phyloP scores from a whole-genome alignment of 768 basidiomycete genomes.

The Tricholoma terreum region DNA sequence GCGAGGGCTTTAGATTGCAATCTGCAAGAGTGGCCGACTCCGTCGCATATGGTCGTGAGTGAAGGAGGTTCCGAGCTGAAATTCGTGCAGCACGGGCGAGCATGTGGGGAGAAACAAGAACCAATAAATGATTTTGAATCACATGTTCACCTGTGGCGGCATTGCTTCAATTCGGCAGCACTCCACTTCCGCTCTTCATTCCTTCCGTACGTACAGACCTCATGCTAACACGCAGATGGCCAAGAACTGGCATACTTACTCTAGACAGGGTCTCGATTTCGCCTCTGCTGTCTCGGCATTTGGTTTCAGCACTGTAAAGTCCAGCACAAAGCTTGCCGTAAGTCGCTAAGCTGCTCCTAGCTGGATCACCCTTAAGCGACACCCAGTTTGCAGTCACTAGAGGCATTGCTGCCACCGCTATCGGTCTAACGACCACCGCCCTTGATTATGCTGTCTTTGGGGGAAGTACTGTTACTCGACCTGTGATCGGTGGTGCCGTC shows the following conservation, averaged over 20 bases:
- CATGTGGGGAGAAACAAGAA: background rate
- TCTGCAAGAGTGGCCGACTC: slow-evolving; percentile 10
- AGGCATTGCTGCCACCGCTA: slow-evolving; percentile 53
- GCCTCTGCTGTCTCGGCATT: slow-evolving; percentile 62
- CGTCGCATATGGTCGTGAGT: slow-evolving; percentile 19
- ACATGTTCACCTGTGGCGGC: background rate
- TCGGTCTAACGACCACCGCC: slow-evolving; percentile 54
- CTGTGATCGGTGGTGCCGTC: slow-evolving; percentile 55
- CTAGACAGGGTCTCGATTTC: slow-evolving; percentile 60
- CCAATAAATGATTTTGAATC: too few species aligned
- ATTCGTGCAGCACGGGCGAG: background rate
- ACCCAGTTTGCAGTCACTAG: slow-evolving; percentile 67
- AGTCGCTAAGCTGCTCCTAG: slow-evolving; percentile 20
- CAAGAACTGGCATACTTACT: slow-evolving; percentile 47
- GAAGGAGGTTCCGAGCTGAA: background rate
- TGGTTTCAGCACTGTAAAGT: slow-evolving; percentile 66
- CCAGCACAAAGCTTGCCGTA: slow-evolving; percentile 68
- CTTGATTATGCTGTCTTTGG: slow-evolving; percentile 70
- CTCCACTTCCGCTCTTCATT: too few species aligned
- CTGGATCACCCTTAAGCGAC: background rate
- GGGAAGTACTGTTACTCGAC: slow-evolving; percentile 54
- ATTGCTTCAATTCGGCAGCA: background rate
- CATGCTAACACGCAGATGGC: slow-evolving; percentile 28
- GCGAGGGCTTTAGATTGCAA: slow-evolving; percentile 64
- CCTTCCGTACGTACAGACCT: too few species aligned